Base-by-base conservation (phyloP, 148 eudicot genomes). In the Drosera capensis region DNA sequence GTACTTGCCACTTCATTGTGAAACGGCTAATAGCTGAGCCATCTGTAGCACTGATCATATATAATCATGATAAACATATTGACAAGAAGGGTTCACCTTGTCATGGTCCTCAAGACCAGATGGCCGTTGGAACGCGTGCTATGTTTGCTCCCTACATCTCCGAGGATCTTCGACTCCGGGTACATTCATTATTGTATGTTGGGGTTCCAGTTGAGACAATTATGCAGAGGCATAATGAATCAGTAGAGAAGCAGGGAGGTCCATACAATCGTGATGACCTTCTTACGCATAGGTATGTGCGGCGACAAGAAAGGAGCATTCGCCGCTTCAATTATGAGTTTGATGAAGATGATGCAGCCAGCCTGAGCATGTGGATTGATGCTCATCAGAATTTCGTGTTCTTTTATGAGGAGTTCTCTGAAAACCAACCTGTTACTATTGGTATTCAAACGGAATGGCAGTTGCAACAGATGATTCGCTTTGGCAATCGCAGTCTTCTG, bases 401-500 rank as follows among this genome's bases (percentile, higher is more conserved):
- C 74, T 80, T 77, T 50, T 88, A 77, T 55, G 68, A 75, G 58
- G 87, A 88, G 54, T 88, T 68, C 60, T 74, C 86, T 25, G 87
- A 80, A 53, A 66, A 63, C 18, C 71, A 55, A 37, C 84, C 94
- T 18, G 83, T 88, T 57, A 60, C 75, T 37, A 58, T 88, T 59
- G 94, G 94, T 40, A 75, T 88, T 58, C 94, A 88, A 60, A 72
- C 92, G 21, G 97, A 88, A 51, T 88, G 97, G 97, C 97, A 88
- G 58, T 63, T 88, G 84, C 97, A 88, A 36, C 97, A 84, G 54
- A 68, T 88, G 97, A 73, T 84, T 45, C 86, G 70, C 35, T 88
- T 80, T 73, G 97, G 97, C 17, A 83, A 83, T 60, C 65, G 63
- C 41, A 55, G 84, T 49, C 92, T 88, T 19, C 47, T 88, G 53